Base-by-base conservation (phyloP, 2,329 filamentous ascomycete genomes). In the Aspergillus luchuensis region DNA sequence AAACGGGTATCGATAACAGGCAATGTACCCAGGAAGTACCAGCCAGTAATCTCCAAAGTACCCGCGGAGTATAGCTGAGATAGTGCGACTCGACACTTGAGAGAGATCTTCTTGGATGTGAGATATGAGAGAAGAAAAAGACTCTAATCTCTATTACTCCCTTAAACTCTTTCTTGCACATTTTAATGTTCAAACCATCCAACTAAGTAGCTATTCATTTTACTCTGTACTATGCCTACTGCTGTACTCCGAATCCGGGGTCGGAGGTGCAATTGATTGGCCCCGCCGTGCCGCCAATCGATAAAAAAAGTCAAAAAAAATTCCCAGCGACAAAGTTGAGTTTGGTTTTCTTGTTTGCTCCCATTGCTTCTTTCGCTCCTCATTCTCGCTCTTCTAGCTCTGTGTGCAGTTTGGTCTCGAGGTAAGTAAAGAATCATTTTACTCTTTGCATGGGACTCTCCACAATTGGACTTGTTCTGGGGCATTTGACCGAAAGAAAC, bases 201-300 rank as follows among this genome's bases (percentile, higher is more conserved):
- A 36, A 13, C 4, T 6, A 13, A 13, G 5, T 13, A 15, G 4
- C 33, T 36, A 36, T 13, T 6, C 1, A 36, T 15, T 1, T 0
- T 13, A 36, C 8, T 7, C 28, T 36, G 33, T 15, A 36, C 33
- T 2, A 13, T 36, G 33, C 11, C 28, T 5, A 5, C 33, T 36
- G 33, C 49, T 38, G 19, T 13, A 28, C 56, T 61, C 62, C 63
- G 51, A 63, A 63, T 66, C 64, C 64, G 64, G 64, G 63, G 65
- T 60, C 63, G 63, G 58, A 63, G 62, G 45, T 53, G 41, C 41
- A 10, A 21, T 45, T 45, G 47, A 49, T 28, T 49, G 47, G 47
- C 47, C 47, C 65, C 54, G 56, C 57, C 56, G 33, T 13, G 33
- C 65, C 59, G 65, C 58, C 56, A 59, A 45, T 52, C 50, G 56